Percentiles rank a stretch among this genome's conserved stretches.
These are phyloP conservation scores for Lecanicillium sp. DNA, from an alignment of 2,329 filamentous ascomycete species.

Conservation along the genomic window DNA sequence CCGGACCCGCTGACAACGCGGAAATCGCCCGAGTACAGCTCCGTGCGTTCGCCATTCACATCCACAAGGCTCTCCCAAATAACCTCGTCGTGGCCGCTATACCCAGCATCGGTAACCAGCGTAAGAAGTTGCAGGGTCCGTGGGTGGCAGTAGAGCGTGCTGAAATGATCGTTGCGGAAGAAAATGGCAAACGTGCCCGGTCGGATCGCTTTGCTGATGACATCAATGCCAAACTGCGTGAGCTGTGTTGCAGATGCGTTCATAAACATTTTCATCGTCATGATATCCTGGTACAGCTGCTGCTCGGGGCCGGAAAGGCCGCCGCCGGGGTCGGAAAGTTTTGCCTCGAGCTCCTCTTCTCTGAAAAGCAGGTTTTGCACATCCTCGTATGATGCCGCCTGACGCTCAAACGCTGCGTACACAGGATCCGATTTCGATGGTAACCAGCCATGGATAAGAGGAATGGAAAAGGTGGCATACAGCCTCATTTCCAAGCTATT, in stretches of 20 bases:
- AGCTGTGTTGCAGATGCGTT: constrained; percentile 75
- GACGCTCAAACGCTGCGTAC: constrained; percentile 62
- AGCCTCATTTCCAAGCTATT: constrained; percentile 82
- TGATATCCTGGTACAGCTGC: constrained; percentile 71
- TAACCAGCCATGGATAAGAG: constrained; percentile 89
- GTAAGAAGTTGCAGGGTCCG: constrained; percentile 67
- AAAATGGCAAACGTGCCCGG: constrained; percentile 82
- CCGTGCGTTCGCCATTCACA: constrained; percentile 72
- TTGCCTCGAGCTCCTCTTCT: constrained; percentile 81
- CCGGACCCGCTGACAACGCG: constrained; percentile 59
- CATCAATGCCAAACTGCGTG: constrained; percentile 70
- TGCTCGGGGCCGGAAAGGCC: constrained; percentile 69
- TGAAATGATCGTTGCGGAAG: constrained; percentile 96
- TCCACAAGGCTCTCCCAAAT: constrained; percentile 94
- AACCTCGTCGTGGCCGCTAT: constrained; percentile 78
- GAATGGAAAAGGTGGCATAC: constrained; percentile 82
- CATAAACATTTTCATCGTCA: constrained; percentile 79
- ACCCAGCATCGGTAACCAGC: constrained; percentile 88
- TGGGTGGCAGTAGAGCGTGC: constrained; percentile 85
- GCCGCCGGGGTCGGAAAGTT: constrained; percentile 39
- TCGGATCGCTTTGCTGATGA: constrained; percentile 60
- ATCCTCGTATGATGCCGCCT: constrained; percentile 82
- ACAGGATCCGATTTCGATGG: constrained; percentile 59
- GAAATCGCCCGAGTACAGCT: constrained; percentile 89
- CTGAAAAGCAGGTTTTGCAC: constrained; percentile 82